Conservation (phyloP, 352 stramenopile species). For the Phytophthora sojae region DNA sequence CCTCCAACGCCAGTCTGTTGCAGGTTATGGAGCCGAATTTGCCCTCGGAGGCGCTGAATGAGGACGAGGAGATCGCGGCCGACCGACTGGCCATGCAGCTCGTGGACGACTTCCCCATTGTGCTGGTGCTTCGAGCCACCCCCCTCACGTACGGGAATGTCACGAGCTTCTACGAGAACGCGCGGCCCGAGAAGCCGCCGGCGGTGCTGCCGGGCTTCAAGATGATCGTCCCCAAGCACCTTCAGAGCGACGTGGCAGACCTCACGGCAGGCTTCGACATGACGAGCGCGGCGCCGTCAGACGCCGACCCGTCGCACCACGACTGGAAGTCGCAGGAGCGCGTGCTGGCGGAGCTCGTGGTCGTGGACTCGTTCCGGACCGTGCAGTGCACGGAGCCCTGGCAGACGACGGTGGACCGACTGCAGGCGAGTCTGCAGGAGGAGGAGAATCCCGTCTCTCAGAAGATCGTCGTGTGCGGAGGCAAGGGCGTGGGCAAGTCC, state of each 20-base stretch:
- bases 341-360: constrained; percentile 60
- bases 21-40: constrained; percentile 51
- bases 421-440: constrained; percentile 50
- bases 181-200: constrained; percentile 25
- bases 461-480: constrained; percentile 93
- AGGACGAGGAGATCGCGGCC: constrained; percentile 78
- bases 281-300: constrained; percentile 13
- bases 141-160: constrained; percentile 77
- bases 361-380: constrained; percentile 67
- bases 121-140: constrained; percentile 77
- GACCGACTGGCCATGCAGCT: constrained; percentile 74
- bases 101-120: constrained; percentile 65
- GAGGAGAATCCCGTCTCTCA: constrained; percentile 25
- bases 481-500: constrained; percentile 96
- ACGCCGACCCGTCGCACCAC: constrained; percentile 33
- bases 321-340: constrained; percentile 62
- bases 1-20: constrained; percentile 53
- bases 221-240: constrained; percentile 70
- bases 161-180: constrained; percentile 77
- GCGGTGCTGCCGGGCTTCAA: constrained; percentile 85
- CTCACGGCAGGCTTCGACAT: constrained; percentile 25
- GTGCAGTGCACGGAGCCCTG: constrained; percentile 73
- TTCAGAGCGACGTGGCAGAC: constrained; percentile 36
- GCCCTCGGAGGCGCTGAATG: constrained; percentile 34
- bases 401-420: constrained; percentile 49